Evolutionary conservation across 805 yeast genomes (phyloP).

Genomic region (Debaryomyces maramus): DNA sequence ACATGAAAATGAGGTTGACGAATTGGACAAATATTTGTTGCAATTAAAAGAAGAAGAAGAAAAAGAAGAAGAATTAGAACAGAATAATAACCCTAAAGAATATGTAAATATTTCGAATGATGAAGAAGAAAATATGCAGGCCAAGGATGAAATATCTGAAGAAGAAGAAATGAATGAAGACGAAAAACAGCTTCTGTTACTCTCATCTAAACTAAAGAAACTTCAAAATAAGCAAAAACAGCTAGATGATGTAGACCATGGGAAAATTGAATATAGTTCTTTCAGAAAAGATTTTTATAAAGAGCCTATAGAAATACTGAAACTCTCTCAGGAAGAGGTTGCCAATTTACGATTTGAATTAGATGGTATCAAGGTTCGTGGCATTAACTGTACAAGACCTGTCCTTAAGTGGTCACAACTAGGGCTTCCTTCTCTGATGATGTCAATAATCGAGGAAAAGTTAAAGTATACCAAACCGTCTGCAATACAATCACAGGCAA

Average conservation of each 20-base stretch:
- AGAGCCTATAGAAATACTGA: slow-evolving; percentile 54
- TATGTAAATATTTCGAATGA: neutral
- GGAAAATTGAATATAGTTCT: slow-evolving; percentile 46
- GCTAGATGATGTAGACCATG: slow-evolving; percentile 49
- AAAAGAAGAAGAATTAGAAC: neutral
- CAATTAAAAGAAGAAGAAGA: neutral
- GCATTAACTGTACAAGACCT: slow-evolving; percentile 60
- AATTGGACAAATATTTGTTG: slow-evolving; percentile 16
- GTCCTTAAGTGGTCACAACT: slow-evolving; percentile 76
- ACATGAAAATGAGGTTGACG: slow-evolving; percentile 22
- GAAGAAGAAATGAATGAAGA: slow-evolving; percentile 34
- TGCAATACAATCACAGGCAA: slow-evolving; percentile 85
- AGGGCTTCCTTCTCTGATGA: slow-evolving; percentile 65
- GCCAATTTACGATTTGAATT: slow-evolving; percentile 48
- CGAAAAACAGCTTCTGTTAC: slow-evolving; percentile 33
- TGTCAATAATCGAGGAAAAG: slow-evolving; percentile 50
- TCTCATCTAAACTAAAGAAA: slow-evolving; percentile 38
- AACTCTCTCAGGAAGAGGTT: slow-evolving; percentile 55
- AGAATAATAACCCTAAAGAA: neutral
- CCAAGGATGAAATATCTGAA: slow-evolving; percentile 16
- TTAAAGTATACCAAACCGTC: slow-evolving; percentile 67
- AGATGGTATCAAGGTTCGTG: slow-evolving; percentile 69
- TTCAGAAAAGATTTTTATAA: slow-evolving; percentile 63
- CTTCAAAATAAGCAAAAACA: slow-evolving; percentile 51
- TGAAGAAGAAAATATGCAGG: slow-evolving; percentile 1